These are phyloP conservation scores for Melastoma malabathricum DNA, from an alignment of 345 rosid species.

Conservation along the genomic window DNA sequence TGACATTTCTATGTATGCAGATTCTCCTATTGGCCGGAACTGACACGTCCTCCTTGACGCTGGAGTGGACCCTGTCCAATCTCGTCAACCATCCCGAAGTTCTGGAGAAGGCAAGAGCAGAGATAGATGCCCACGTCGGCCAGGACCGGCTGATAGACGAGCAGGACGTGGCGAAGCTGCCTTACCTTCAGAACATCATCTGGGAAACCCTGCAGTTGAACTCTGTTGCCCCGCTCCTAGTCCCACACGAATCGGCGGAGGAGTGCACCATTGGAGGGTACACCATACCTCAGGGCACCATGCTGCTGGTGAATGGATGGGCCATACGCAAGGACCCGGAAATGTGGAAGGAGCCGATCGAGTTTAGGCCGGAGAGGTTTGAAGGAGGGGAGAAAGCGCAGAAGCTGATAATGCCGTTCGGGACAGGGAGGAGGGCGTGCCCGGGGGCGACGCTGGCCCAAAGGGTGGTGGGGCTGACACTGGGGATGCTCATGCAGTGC, in stretches of 20 bases:
- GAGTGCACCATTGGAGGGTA: slow-evolving; percentile 31
- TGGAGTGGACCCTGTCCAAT: slow-evolving; percentile 43
- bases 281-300: slow-evolving; percentile 28
- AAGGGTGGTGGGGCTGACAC: no score
- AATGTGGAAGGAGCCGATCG: slow-evolving; percentile 26
- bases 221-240: no score
- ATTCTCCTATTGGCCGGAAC: slow-evolving; percentile 24
- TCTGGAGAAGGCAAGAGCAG: slow-evolving; percentile 18
- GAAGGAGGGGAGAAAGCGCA: slow-evolving; percentile 7
- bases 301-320: slow-evolving; percentile 35
- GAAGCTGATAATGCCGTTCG: no score
- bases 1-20: slow-evolving; percentile 6
- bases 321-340: slow-evolving; percentile 39
- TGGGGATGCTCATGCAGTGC: no score
- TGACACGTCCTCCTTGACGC: slow-evolving; percentile 25
- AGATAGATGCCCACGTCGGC: slow-evolving; percentile 24
- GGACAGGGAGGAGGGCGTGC: no score
- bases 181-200: slow-evolving; percentile 26
- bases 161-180: slow-evolving; percentile 15
- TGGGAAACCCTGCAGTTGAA: slow-evolving; percentile 13
- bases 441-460: no score
- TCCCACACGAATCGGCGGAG: neutral
- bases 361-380: slow-evolving; percentile 40
- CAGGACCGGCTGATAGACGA: slow-evolving; percentile 27
- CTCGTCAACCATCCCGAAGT: slow-evolving; percentile 29